These are phyloP conservation scores for Euptelea pleiosperma DNA, from an alignment of 164 flowering plant species.

Conservation along the genomic window DNA sequence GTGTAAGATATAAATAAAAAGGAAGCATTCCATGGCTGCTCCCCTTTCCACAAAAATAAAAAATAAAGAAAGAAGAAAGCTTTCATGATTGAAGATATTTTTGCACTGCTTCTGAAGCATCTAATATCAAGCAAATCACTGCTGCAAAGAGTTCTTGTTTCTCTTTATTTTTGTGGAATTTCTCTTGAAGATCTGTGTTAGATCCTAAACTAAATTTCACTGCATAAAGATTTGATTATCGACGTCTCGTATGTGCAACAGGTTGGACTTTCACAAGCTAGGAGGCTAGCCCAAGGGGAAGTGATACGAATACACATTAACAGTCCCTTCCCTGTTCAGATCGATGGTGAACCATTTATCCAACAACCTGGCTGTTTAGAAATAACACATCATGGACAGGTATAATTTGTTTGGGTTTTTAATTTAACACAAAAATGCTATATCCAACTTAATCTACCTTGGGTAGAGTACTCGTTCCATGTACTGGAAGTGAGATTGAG, in stretches of 20 bases:
- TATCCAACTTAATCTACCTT: too few relatives aligned
- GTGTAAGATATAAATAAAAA: too few relatives aligned
- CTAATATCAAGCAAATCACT: neutral
- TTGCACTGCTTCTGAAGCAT: too few relatives aligned
- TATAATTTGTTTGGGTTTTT: conserved; percentile 16
- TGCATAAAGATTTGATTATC: neutral
- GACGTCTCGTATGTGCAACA: conserved; percentile 22
- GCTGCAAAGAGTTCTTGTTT: neutral
- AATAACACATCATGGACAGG: conserved; percentile 72
- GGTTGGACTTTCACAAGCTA: conserved; percentile 80
- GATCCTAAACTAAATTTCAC: neutral
- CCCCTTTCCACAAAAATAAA: too few relatives aligned
- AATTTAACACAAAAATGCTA: neutral
- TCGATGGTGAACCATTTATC: conserved; percentile 81
- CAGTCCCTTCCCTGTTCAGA: conserved; percentile 71
- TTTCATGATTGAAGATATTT: too few relatives aligned
- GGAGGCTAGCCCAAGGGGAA: conserved; percentile 63
- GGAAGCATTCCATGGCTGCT: too few relatives aligned
- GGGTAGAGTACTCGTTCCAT: too few relatives aligned
- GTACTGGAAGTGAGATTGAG: neutral
- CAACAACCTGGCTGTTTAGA: conserved; percentile 62
- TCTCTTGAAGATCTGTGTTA: neutral
- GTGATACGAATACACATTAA: conserved; percentile 42
- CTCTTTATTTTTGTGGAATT: neutral
- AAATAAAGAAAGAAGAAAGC: too few relatives aligned